These are phyloP conservation scores for Botrytis galanthina DNA, from an alignment of 2,329 filamentous ascomycete species.

Conservation along the genomic window DNA sequence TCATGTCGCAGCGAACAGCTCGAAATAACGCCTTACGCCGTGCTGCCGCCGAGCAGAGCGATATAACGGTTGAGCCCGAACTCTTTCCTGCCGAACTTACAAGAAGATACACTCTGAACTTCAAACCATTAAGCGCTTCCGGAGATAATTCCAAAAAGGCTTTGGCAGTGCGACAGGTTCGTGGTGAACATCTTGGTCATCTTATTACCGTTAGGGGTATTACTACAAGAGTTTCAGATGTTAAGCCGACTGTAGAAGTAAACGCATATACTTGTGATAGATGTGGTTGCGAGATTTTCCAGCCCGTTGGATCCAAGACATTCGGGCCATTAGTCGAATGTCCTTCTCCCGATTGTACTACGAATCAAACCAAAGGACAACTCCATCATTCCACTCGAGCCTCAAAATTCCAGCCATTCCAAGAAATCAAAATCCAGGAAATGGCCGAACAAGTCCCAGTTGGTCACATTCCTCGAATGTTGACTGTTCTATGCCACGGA, in stretches of 20 bases:
- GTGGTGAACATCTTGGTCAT: conserved; percentile 87
- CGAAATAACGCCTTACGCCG: conserved; percentile 76
- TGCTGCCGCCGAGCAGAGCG: conserved; percentile 62
- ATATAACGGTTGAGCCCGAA: conserved; percentile 62
- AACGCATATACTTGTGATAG: conserved; percentile 97
- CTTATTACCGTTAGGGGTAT: conserved; percentile 95
- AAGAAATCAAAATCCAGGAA: conserved; percentile 98
- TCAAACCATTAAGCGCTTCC: conserved; percentile 78
- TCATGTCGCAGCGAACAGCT: conserved; percentile 87
- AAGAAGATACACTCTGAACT: conserved; percentile 90
- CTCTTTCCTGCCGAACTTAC: conserved; percentile 91
- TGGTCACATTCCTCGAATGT: conserved; percentile 88
- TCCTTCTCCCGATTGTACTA: conserved; percentile 83
- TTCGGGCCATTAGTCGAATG: conserved; percentile 86
- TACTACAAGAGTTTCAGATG: conserved; percentile 90
- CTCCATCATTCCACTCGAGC: conserved; percentile 92
- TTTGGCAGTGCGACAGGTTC: conserved; percentile 88
- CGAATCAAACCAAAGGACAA: conserved; percentile 89
- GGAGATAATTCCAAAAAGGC: conserved; percentile 61
- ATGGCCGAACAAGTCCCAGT: conserved; percentile 99
- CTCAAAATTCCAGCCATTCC: conserved; percentile 95
- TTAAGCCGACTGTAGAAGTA: conserved; percentile 96
- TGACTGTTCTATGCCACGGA: conserved; percentile 88
- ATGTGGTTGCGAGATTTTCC: conserved; percentile 96
- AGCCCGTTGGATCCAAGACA: conserved; percentile 87